phyloP scores from a whole-genome alignment of 2,329 filamentous ascomycete species.

The Fusarium duplospermum region DNA sequence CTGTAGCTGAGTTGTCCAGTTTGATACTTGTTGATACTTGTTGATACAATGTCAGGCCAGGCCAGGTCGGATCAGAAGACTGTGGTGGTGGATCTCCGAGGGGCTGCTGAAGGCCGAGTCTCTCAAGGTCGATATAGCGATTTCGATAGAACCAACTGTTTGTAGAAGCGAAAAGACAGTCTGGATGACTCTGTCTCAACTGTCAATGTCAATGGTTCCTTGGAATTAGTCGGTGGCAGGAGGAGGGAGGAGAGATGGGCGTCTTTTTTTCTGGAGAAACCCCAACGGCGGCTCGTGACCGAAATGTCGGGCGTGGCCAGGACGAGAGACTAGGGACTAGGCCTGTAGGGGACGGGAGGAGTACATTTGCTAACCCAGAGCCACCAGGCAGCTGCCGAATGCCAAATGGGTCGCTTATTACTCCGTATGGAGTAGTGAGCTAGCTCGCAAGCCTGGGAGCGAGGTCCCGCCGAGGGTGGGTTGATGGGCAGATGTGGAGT shows the following conservation, averaged over 20 bases:
- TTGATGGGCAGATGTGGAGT: constrained; percentile 46
- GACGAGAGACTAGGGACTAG: constrained; percentile 3
- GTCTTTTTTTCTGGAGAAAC: constrained; percentile 41
- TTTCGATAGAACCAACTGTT: not conserved
- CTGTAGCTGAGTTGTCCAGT: constrained; percentile 7
- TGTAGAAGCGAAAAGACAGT: constrained; percentile 5
- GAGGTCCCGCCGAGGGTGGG: constrained; percentile 47
- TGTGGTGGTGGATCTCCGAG: constrained; percentile 28
- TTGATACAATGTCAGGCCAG: constrained; percentile 29
- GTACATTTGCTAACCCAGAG: constrained; percentile 34
- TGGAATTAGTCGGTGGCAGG: constrained; percentile 17
- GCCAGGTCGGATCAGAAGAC: constrained; percentile 34
- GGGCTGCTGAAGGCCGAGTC: constrained; percentile 6
- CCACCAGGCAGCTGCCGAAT: constrained; percentile 37
- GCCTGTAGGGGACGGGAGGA: constrained; percentile 32
- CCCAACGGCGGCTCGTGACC: constrained; percentile 40
- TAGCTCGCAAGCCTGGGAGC: constrained; percentile 42
- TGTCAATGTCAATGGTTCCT: constrained; percentile 11
- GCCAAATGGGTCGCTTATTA: constrained; percentile 46
- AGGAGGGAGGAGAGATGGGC: constrained; percentile 27
- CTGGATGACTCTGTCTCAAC: constrained; percentile 6
- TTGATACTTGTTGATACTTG: constrained; percentile 8
- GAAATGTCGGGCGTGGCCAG: constrained; percentile 32
- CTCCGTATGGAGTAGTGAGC: constrained; percentile 39
- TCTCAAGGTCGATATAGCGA: not conserved